Evolutionary conservation across 495 filamentous ascomycete genomes (phyloP).

Genomic region (Penicillium diatomitis): DNA sequence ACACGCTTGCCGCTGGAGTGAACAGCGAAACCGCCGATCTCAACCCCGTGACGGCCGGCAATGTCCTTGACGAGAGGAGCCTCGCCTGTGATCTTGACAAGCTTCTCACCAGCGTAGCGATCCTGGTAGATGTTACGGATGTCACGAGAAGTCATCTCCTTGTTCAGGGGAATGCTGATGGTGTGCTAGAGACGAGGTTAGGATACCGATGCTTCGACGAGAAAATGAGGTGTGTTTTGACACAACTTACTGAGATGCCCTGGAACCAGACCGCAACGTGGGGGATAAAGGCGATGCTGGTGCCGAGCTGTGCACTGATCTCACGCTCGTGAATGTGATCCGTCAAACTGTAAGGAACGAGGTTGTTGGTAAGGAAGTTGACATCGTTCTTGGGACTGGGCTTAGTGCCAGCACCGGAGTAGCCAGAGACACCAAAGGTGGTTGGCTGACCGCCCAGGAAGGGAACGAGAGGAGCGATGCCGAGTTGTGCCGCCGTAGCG

Average conservation of each 20-base stretch:
- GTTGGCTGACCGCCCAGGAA: slow-evolving; percentile 74
- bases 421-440: slow-evolving; percentile 88
- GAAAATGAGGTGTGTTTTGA: background rate
- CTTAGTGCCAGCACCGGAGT: slow-evolving; percentile 95
- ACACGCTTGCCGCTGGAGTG: slow-evolving; percentile 81
- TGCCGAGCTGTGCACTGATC: slow-evolving; percentile 70
- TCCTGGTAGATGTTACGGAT: slow-evolving; percentile 94
- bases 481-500: slow-evolving; percentile 91
- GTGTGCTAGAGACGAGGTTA: slow-evolving; percentile 49
- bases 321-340: slow-evolving; percentile 96
- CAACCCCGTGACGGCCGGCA: slow-evolving; percentile 80
- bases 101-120: slow-evolving; percentile 86
- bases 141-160: slow-evolving; percentile 80
- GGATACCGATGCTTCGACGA: background rate
- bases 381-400: slow-evolving; percentile 94
- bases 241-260: slow-evolving; percentile 60
- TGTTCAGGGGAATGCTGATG: slow-evolving; percentile 77
- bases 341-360: slow-evolving; percentile 87
- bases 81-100: slow-evolving; percentile 88
- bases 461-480: slow-evolving; percentile 73
- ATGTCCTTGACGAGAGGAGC: slow-evolving; percentile 82
- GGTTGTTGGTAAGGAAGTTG: slow-evolving; percentile 73
- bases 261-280: slow-evolving; percentile 98
- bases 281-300: slow-evolving; percentile 76
- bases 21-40: slow-evolving; percentile 92